Conservation (phyloP, 164 flowering plant species). For the Saururus chinensis region DNA sequence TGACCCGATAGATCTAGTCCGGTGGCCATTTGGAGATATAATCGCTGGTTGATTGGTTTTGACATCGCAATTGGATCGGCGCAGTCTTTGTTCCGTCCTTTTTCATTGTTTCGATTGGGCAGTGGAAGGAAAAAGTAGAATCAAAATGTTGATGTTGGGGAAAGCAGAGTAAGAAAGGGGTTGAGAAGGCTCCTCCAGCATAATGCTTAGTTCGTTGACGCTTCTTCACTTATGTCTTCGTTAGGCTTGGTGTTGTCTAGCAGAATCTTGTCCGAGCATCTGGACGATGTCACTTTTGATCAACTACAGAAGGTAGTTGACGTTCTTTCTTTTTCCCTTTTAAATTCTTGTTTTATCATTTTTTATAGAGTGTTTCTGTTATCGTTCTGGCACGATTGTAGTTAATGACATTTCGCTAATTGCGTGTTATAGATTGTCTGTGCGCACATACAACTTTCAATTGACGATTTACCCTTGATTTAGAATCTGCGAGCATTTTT, state of each 20-base stretch:
- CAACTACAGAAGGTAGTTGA: slow-evolving; percentile 81
- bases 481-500: too few relatives aligned
- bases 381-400: not conserved
- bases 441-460: too few relatives aligned
- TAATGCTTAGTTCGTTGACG: slow-evolving; percentile 20
- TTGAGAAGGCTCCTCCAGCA: slow-evolving; percentile 19
- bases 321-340: not conserved
- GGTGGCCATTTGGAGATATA: too few relatives aligned
- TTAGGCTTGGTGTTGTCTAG: slow-evolving; percentile 27
- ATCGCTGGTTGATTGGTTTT: too few relatives aligned
- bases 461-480: too few relatives aligned
- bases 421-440: too few relatives aligned
- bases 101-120: too few relatives aligned
- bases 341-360: not conserved
- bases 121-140: too few relatives aligned
- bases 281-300: slow-evolving; percentile 56
- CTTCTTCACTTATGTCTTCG: slow-evolving; percentile 7
- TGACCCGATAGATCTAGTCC: too few relatives aligned
- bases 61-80: too few relatives aligned
- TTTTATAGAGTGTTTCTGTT: not conserved
- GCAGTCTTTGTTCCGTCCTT: too few relatives aligned
- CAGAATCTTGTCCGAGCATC: slow-evolving; percentile 80
- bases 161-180: not conserved
- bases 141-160: not conserved
- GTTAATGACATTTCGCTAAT: not conserved